Conservation (phyloP, 306 rosid genomes). For the Macrotyloma uniflorum region DNA sequence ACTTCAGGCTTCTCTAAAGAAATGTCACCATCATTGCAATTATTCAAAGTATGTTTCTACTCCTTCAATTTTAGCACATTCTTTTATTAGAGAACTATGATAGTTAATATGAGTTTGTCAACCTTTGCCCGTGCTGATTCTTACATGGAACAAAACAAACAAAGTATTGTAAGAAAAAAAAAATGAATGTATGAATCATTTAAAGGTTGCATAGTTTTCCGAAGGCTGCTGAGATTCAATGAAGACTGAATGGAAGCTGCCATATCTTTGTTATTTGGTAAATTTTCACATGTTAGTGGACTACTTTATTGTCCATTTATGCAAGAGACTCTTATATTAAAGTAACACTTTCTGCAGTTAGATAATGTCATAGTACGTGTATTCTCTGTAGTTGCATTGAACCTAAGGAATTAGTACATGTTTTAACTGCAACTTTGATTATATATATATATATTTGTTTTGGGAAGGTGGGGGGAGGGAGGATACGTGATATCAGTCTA, state of each 20-base stretch:
- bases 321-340: background rate
- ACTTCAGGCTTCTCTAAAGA: conserved; percentile 36
- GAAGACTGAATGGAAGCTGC: background rate
- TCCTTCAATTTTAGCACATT: conserved; percentile 25
- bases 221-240: conserved; percentile 19
- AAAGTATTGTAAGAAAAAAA: background rate
- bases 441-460: background rate
- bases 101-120: background rate
- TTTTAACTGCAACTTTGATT: background rate
- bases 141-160: conserved; percentile 11
- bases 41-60: conserved; percentile 40
- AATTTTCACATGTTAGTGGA: conserved; percentile 8
- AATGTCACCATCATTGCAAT: conserved; percentile 21
- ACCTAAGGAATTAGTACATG: conserved; percentile 11
- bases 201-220: conserved; percentile 19
- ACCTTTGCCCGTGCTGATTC: background rate
- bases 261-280: conserved; percentile 15
- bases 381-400: conserved; percentile 6
- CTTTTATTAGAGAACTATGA: conserved; percentile 9
- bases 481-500: background rate
- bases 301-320: conserved; percentile 1
- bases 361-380: background rate
- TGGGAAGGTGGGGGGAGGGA: background rate
- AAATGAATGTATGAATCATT: conserved; percentile 4
- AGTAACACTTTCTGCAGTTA: background rate